A percentile compares a stretch with the other conserved stretches of the same genome.
These are phyloP conservation scores for Calocybe gangraenosa DNA, from an alignment of 768 basidiomycete species.

Conservation along the genomic window DNA sequence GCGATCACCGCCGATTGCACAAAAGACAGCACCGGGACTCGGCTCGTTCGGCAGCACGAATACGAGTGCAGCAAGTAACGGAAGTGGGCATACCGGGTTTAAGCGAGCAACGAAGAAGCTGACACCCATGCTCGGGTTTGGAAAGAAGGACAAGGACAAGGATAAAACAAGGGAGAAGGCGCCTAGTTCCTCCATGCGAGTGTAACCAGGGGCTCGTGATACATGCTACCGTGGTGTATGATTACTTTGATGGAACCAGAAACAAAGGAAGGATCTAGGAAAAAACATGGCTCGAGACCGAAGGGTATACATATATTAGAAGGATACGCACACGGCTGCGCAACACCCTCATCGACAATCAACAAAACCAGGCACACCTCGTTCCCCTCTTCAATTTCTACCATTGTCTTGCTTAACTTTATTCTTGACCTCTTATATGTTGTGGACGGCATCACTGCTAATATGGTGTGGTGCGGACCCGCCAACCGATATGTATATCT, in stretches of 20 bases:
- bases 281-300: background rate
- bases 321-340: background rate
- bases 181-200: constrained; percentile 8
- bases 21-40: constrained; percentile 1
- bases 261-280: background rate
- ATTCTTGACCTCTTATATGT: background rate
- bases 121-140: constrained; percentile 60
- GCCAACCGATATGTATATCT: too few species aligned
- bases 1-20: too few species aligned
- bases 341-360: background rate
- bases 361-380: background rate
- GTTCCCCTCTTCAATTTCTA: background rate
- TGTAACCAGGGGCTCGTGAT: background rate
- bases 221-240: background rate
- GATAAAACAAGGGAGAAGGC: constrained; percentile 24
- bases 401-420: constrained; percentile 2
- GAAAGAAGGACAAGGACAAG: constrained; percentile 53
- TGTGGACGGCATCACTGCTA: too few species aligned
- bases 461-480: too few species aligned
- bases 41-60: constrained; percentile 7
- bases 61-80: constrained; percentile 14
- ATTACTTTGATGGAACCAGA: background rate
- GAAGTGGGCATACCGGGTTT: constrained; percentile 12
- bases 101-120: constrained; percentile 58
- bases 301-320: background rate